A percentile compares a stretch with the other conserved stretches of the same genome.
Conservation (phyloP, 129 eudicot species). For the Ambrosia artemisiifolia region DNA sequence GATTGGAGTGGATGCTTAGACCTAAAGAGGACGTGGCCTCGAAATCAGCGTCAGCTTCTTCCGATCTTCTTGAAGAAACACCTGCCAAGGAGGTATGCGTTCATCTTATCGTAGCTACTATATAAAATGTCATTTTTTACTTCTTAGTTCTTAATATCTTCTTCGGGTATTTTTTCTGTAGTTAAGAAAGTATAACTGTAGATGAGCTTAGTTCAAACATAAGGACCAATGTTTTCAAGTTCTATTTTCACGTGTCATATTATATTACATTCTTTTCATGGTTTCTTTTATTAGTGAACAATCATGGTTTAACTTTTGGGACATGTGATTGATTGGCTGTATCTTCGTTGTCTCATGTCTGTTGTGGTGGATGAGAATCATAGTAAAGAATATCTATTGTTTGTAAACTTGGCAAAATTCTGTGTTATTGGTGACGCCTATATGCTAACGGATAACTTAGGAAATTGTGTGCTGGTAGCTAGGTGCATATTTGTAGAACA, state of each 20-base stretch:
- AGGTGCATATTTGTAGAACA: not conserved
- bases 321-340: not conserved
- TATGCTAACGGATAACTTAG: not conserved
- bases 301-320: not conserved
- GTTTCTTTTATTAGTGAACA: not conserved
- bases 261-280: not conserved
- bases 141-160: not conserved
- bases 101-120: not conserved
- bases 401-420: not conserved
- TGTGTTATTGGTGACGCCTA: not conserved
- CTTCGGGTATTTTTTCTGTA: not conserved
- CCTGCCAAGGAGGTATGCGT: conserved; percentile 62
- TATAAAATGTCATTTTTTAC: not conserved
- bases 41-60: conserved; percentile 21
- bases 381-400: not conserved
- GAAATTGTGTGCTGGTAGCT: conserved; percentile 1
- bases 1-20: conserved; percentile 90
- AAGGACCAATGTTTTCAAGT: not conserved
- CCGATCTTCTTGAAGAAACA: conserved; percentile 45
- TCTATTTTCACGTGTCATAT: not conserved
- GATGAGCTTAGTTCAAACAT: not conserved
- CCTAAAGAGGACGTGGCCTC: conserved; percentile 48
- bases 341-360: not conserved
- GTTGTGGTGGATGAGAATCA: not conserved
- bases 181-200: not conserved